Evolutionary conservation across 345 rosid species (phyloP), one percentile per base, ranked within the genome.

Genomic region (Corchorus olitorius): DNA sequence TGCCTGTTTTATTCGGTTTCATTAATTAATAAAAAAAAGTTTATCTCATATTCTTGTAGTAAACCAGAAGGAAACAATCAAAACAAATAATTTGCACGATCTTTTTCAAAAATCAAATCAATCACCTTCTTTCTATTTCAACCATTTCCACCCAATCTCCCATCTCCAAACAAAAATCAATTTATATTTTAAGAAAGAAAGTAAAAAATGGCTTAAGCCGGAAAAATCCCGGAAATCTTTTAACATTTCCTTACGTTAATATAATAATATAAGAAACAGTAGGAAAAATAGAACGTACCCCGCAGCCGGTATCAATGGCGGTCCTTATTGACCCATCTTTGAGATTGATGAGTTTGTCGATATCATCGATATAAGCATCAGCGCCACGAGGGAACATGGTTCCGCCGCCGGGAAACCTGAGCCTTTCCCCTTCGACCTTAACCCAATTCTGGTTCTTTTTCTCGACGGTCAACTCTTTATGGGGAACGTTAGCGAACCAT

Each of bases 261-360:
- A 27, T n/a, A n/a, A n/a, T n/a, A 37, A 39, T 48, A 5, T 35
- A 54, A 75, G 10, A 19, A 7, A 65, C 3, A 63, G 5, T 0
- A 19, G 6, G 43, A 39, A 52, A 16, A 19, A 20, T 14, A 45
- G 19, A 13, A 84, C 97, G 65, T 93, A 95, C 99, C 92, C 98
- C 99, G 62, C 99, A 95, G 4, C 99, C 99, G 65, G 99, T 95
- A 75, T 95, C 98, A 35, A 95, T 86, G 86, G 97, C 98, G 4
- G 99, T 95, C 48, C 99, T 82, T 1, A 93, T 88, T 1, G 93
- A 89, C 14, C 99, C 99, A n/a, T 89, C 94, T 41, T 74, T 75
- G 72, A 95, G 97, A 79, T 93, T 81, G 61, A 95, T 92, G 87
- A 92, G 73, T 80, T 84, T 86, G 20, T 90, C 98, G 33, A 95